Evolutionary conservation across 495 filamentous ascomycete genomes (phyloP).

Genomic region (Mytilinidion resinicola): DNA sequence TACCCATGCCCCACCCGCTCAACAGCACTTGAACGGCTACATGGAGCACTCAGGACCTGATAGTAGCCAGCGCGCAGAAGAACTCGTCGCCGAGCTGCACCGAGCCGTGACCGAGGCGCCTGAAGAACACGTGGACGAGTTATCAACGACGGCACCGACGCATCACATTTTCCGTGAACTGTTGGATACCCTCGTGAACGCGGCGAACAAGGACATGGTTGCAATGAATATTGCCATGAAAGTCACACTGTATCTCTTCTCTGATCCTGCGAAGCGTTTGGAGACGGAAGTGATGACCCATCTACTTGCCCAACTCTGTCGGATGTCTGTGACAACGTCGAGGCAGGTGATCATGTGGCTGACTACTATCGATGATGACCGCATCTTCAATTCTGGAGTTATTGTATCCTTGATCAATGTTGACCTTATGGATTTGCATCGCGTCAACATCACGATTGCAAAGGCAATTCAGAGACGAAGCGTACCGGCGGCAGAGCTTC

Average conservation of each 20-base stretch:
- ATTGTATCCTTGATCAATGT: slow-evolving; percentile 69
- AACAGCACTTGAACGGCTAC: slow-evolving; percentile 58
- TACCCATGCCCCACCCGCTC: slow-evolving; percentile 35
- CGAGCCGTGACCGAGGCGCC: slow-evolving; percentile 56
- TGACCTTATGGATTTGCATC: slow-evolving; percentile 67
- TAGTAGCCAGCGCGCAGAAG: slow-evolving; percentile 56
- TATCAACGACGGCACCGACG: slow-evolving; percentile 37
- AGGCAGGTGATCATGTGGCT: slow-evolving; percentile 68
- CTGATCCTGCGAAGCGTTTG: slow-evolving; percentile 51
- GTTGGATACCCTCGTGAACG: slow-evolving; percentile 44
- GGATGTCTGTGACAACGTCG: slow-evolving; percentile 66
- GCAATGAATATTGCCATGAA: slow-evolving; percentile 62
- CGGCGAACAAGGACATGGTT: slow-evolving; percentile 54
- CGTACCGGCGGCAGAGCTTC: slow-evolving; percentile 62
- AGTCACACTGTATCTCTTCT: slow-evolving; percentile 64
- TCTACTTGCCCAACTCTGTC: slow-evolving; percentile 72
- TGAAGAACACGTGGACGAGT: slow-evolving; percentile 64
- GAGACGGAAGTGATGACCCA: slow-evolving; percentile 79
- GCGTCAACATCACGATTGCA: slow-evolving; percentile 69
- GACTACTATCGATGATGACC: slow-evolving; percentile 62
- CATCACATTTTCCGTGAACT: slow-evolving; percentile 43
- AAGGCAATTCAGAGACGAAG: slow-evolving; percentile 64
- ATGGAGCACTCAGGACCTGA: slow-evolving; percentile 50
- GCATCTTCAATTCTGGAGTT: slow-evolving; percentile 70
- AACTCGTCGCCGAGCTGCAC: slow-evolving; percentile 63